A percentile compares a stretch with the other conserved stretches of the same genome.
Evolutionary conservation across 2,329 filamentous ascomycete species (phyloP).

Genomic region (Neurospora crassa): DNA sequence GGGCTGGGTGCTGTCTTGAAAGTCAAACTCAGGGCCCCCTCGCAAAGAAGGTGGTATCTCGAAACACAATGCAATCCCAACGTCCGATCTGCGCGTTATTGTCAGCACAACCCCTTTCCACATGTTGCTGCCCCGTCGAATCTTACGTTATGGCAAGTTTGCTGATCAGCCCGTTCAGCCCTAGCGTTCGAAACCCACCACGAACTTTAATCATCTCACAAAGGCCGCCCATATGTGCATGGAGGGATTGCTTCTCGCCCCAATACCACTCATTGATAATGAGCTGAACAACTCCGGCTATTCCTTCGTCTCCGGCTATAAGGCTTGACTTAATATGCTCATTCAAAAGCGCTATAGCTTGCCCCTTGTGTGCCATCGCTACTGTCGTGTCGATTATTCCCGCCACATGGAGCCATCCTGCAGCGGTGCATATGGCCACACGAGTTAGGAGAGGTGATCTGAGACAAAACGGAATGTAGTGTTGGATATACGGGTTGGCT

Average conservation of each 20-base stretch:
- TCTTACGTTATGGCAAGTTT: constrained; percentile 40
- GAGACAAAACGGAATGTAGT: constrained; percentile 37
- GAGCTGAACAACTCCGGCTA: constrained; percentile 39
- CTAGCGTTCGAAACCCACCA: constrained; percentile 35
- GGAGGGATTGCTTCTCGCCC: constrained; percentile 35
- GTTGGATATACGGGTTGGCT: constrained; percentile 33
- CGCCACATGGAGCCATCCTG: constrained; percentile 41
- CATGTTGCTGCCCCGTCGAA: neutral
- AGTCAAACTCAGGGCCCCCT: constrained; percentile 31
- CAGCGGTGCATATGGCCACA: constrained; percentile 39
- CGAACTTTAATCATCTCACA: constrained; percentile 37
- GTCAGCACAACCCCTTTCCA: neutral
- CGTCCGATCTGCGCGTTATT: constrained; percentile 29
- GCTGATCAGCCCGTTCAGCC: constrained; percentile 35
- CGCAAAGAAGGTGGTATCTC: constrained; percentile 34
- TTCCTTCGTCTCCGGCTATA: constrained; percentile 33
- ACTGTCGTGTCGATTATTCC: constrained; percentile 34
- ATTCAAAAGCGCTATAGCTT: constrained; percentile 36
- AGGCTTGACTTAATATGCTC: constrained; percentile 30
- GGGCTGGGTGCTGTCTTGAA: constrained; percentile 28
- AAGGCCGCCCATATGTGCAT: constrained; percentile 36
- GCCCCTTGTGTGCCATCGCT: constrained; percentile 33
- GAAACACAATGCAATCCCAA: constrained; percentile 37
- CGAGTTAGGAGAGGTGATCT: constrained; percentile 40
- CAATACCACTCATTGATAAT: constrained; percentile 45